These are phyloP conservation scores for Shiraia sp. DNA, from an alignment of 2,329 filamentous ascomycete species.

Conservation along the genomic window DNA sequence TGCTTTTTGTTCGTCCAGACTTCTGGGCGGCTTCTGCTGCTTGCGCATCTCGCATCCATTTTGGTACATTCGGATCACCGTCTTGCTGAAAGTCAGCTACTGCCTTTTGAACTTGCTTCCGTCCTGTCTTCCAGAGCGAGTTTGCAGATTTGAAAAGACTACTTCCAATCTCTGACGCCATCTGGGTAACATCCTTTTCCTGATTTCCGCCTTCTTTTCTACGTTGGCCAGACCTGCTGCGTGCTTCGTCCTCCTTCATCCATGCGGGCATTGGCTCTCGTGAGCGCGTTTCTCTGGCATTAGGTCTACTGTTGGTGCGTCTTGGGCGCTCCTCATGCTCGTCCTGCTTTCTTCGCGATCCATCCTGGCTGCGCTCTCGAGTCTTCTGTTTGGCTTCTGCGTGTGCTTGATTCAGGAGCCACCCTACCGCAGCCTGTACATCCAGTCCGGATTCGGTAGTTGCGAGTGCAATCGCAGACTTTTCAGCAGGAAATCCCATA, in stretches of 20 bases:
- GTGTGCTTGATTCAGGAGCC: slow-evolving; percentile 90
- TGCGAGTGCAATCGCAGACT: slow-evolving; percentile 76
- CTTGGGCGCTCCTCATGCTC: slow-evolving; percentile 28
- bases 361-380: slow-evolving; percentile 38
- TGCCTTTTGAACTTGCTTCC: slow-evolving; percentile 90
- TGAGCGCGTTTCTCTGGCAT: slow-evolving; percentile 36
- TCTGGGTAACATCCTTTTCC: slow-evolving; percentile 77
- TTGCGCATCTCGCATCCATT: slow-evolving; percentile 87
- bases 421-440: slow-evolving; percentile 84
- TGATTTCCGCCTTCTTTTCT: slow-evolving; percentile 56
- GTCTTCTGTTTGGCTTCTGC: slow-evolving; percentile 75
- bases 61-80: slow-evolving; percentile 79
- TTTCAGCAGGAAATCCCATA: slow-evolving; percentile 89
- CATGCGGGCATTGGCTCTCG: slow-evolving; percentile 59
- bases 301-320: slow-evolving; percentile 26
- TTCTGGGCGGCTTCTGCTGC: slow-evolving; percentile 29
- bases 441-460: slow-evolving; percentile 80
- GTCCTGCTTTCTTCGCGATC: slow-evolving; percentile 29
- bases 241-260: slow-evolving; percentile 63
- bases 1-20: slow-evolving; percentile 23
- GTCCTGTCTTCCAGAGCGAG: slow-evolving; percentile 90
- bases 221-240: slow-evolving; percentile 53
- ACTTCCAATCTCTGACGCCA: slow-evolving; percentile 79
- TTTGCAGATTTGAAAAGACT: slow-evolving; percentile 92
- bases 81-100: slow-evolving; percentile 80